Conservation (phyloP, 106 monocot species). For the Iris macrosiphon region DNA sequence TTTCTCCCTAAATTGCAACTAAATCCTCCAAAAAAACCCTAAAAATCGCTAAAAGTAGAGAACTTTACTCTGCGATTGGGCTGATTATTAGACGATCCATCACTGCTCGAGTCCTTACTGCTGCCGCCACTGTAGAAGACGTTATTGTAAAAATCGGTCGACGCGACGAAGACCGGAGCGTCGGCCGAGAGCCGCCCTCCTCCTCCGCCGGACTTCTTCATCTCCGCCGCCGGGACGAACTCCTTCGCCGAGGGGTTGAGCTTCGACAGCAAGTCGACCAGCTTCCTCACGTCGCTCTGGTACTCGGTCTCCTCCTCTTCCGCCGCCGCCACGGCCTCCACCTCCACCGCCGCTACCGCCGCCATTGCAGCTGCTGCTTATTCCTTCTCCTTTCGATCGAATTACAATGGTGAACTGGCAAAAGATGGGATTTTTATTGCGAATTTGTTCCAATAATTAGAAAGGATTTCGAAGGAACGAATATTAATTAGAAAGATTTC, state of each 20-base stretch:
- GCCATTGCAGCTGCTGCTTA: constrained; percentile 22
- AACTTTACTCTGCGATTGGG: constrained; percentile 48
- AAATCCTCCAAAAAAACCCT: background rate
- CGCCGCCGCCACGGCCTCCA: constrained; percentile 20
- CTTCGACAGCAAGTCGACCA: constrained; percentile 70
- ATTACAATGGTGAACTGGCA: background rate
- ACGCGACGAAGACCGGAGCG: constrained; percentile 62
- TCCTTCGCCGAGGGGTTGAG: constrained; percentile 85
- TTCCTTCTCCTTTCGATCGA: background rate
- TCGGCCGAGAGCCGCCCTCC: constrained; percentile 64
- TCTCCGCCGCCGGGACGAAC: constrained; percentile 67
- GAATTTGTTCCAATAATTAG: no score
- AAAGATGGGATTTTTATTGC: background rate
- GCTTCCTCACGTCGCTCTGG: constrained; percentile 41
- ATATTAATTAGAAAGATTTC: no score
- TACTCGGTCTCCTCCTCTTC: constrained; percentile 27
- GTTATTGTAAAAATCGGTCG: constrained; percentile 22
- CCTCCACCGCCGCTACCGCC: constrained; percentile 41
- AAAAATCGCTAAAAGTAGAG: background rate
- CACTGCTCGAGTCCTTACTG: constrained; percentile 40
- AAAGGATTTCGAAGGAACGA: no score
- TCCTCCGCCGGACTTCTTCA: constrained; percentile 11
- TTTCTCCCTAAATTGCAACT: background rate
- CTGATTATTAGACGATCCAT: constrained; percentile 45
- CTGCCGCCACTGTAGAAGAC: background rate